Evolutionary conservation across 2,329 filamentous ascomycete species (phyloP), one percentile per base, ranked within the genome.

Genomic region (Plectosphaerella plurivora): DNA sequence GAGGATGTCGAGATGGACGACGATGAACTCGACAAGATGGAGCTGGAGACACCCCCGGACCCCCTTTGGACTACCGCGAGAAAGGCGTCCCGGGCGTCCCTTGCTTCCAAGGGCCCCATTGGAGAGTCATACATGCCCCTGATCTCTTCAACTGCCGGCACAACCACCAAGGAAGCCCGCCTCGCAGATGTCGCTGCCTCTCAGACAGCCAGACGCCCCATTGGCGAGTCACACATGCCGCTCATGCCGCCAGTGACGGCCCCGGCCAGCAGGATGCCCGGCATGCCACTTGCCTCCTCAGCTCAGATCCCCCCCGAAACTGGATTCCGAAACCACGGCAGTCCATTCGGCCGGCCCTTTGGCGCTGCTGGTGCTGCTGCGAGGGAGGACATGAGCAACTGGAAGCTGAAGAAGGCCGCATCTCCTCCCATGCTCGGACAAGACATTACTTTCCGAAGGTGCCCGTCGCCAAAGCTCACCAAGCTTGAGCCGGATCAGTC

Each of bases 391-490:
- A 63, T 66, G 28, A 67, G 71, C 51, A 69, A 74, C 54, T 68
- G 72, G 53, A 73, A 73, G 61, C 73, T 76, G 63, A 78, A 78
- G 53, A 70, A 79, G 58, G 75, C 74, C 20, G 74, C 78, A 61
- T 84, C 84, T 55, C 93, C 93, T 41, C 93, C 93, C 10, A 95
- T 97, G 91, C 82, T 96, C 11, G 93, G 93, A 52, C 73, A 77
- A 53, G 88, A 96, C 59, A 80, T 97, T 51, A 75, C 78, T 24
- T 96, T 97, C 66, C 89, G 91, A 35, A 82, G 81, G 65, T 96
- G 91, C 65, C 78, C 81, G 10, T 96, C 92, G 24, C 93, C 93
- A 6, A 87, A 93, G 67, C 82, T 86, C 51, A 95, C 91, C 15
- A 86, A 90, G 62, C 87, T 95, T 62, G 91, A 96, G 64, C 85